phyloP scores from a whole-genome alignment of 2,329 filamentous ascomycete species.

The Gliomastix tumulicola region DNA sequence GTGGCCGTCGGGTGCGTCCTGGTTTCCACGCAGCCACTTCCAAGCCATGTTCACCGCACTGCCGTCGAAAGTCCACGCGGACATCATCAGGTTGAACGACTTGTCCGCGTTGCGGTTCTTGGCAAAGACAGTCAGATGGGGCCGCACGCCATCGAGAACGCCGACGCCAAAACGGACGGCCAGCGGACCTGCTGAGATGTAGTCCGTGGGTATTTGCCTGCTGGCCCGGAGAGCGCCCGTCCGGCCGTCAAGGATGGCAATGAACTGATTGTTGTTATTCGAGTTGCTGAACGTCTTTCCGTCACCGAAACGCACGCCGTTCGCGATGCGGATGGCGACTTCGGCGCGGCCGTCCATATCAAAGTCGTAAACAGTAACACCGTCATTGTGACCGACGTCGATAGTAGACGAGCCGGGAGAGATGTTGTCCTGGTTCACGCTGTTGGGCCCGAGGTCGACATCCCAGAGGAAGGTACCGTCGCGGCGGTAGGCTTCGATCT shows the following conservation, averaged over 20 bases:
- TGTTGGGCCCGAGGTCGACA: constrained; percentile 11
- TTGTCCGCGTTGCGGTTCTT: background rate
- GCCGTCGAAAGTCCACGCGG: constrained; percentile 12
- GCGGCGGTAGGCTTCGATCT: constrained; percentile 9
- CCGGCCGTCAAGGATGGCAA: constrained; percentile 4
- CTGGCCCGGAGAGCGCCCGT: background rate
- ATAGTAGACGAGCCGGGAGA: constrained; percentile 9
- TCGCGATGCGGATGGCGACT: constrained; percentile 13
- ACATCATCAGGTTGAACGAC: background rate
- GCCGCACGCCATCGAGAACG: background rate
- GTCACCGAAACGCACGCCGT: constrained; percentile 11
- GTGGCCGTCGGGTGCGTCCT: constrained; percentile 13
- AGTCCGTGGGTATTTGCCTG: background rate
- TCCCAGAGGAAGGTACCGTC: constrained; percentile 11
- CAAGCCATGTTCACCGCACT: constrained; percentile 8
- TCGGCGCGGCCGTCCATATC: constrained; percentile 12
- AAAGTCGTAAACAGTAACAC: constrained; percentile 14
- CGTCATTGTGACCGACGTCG: constrained; percentile 13
- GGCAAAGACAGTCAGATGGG: background rate
- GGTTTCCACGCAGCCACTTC: constrained; percentile 12
- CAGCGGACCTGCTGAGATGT: background rate
- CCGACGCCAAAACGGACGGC: background rate
- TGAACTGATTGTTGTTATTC: constrained; percentile 10
- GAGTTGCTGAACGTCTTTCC: constrained; percentile 7
- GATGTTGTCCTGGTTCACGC: constrained; percentile 12